These are phyloP conservation scores for Straminergon stramineum DNA, from an alignment of 225 moss, liverwort and hornwort species.

Conservation along the genomic window DNA sequence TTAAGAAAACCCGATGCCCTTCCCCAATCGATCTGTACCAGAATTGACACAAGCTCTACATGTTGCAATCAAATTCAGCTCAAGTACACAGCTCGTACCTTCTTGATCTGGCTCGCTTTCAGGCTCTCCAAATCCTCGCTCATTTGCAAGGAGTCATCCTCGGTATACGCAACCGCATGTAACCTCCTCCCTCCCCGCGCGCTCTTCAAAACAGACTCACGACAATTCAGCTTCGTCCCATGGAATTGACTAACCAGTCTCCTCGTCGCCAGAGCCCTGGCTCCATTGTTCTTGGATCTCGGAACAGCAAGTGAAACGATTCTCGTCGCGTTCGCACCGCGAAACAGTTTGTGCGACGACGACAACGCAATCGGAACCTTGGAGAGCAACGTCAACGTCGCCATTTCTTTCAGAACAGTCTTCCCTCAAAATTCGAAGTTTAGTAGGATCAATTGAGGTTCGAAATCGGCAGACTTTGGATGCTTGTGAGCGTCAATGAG, in stretches of 20 bases:
- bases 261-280: not conserved
- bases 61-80: not conserved
- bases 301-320: constrained; percentile 4
- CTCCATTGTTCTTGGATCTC: not conserved
- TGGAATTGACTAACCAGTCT: constrained; percentile 19
- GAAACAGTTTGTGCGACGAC: constrained; percentile 1
- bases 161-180: constrained; percentile 26
- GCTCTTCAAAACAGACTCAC: not conserved
- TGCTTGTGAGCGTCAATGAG: not conserved
- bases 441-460: not conserved
- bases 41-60: not conserved
- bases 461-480: not conserved
- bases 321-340: not conserved
- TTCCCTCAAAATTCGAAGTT: not conserved
- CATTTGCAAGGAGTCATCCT: constrained; percentile 3
- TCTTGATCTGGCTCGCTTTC: constrained; percentile 52
- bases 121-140: constrained; percentile 15
- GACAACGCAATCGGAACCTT: constrained; percentile 20
- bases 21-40: not conserved
- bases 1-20: not conserved
- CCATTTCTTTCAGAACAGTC: not conserved
- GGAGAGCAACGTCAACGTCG: constrained; percentile 14
- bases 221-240: constrained; percentile 7
- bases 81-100: constrained; percentile 2
- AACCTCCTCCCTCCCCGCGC: not conserved